phyloP scores from a whole-genome alignment of 768 basidiomycete genomes.

The Lentinula lateritia region DNA sequence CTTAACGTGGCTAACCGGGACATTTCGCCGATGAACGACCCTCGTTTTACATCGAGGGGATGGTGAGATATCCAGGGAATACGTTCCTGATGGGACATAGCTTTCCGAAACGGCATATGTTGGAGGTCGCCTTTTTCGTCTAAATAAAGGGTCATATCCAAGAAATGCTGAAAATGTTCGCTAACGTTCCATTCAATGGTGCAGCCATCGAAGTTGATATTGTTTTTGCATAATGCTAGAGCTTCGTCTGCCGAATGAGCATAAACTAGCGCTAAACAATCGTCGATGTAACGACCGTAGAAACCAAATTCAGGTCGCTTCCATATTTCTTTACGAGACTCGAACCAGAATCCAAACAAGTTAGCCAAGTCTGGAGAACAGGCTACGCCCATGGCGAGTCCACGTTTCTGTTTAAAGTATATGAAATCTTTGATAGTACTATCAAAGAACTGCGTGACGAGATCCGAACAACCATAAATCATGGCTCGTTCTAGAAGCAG shows the following conservation, averaged over 20 bases:
- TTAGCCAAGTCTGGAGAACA: constrained; percentile 25
- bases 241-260: too few relatives aligned
- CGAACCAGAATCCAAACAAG: constrained; percentile 20
- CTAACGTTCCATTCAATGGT: not conserved
- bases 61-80: constrained; percentile 19
- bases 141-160: constrained; percentile 23
- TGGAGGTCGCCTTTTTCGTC: constrained; percentile 12
- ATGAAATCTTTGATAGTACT: constrained; percentile 8
- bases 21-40: constrained; percentile 3
- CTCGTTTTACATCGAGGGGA: constrained; percentile 18
- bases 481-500: too few relatives aligned
- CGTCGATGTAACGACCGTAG: too few relatives aligned
- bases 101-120: constrained; percentile 15
- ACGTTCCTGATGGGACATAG: constrained; percentile 19
- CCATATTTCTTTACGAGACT: not conserved
- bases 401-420: constrained; percentile 18
- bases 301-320: too few relatives aligned
- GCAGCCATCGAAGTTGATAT: too few relatives aligned
- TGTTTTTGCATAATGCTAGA: too few relatives aligned
- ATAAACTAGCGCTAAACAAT: too few relatives aligned
- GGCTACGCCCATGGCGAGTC: constrained; percentile 27
- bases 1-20: too few relatives aligned
- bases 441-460: too few relatives aligned
- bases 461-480: too few relatives aligned
- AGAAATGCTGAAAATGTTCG: constrained; percentile 14